Base-by-base conservation (phyloP, 768 basidiomycete species). In the Lactifluus subvellereus region DNA sequence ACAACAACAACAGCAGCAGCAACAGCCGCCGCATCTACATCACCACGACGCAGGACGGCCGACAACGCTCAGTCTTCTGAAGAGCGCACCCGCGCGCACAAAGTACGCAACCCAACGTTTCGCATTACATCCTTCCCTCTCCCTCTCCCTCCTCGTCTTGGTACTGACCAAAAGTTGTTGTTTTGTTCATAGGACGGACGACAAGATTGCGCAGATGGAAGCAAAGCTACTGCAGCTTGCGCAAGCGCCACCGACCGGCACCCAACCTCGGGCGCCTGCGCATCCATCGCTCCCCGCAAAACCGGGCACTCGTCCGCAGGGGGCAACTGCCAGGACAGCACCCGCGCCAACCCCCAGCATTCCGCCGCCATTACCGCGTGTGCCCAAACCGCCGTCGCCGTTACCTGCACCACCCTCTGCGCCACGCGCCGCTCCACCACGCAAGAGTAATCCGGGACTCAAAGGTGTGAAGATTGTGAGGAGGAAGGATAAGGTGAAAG, bases 191-290 rank as follows among this genome's bases (percentile, higher is more conserved):
- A 95, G 91, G 54, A 94, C 91, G 2, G 77, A 82, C 49, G 86
- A 85, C 68, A 97, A 98, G 75, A 99, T 99, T 68, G 94, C 94
- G 8, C 83, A 88, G 70, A 89, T 98, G 82, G 97, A 99, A 75
- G 96, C 96, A 2, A 99, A 99, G 74, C 78, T 99, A 27, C 82
- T 85, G 18, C 84, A 91, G 66, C 85, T 97, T 82, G 84, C 85
- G 68, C 71, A 73, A 57, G 57, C 69, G 5, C 27, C 66, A 4
- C 45, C 69, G 20, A 60, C 60, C 11, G 48, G 54, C 32, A 56
- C 56, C 30, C 49, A 50, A 64, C 71, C 9, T 66, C 64, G 40
- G 64, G 72, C 48, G 65, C 83, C 3, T 52, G 75, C 27, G 81
- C 73, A 63, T 66, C 74, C 69, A 18, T 52, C 70, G 3, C 59